Evolutionary conservation across 2,329 filamentous ascomycete species (phyloP).

Genomic region (Cordyceps farinosa): DNA sequence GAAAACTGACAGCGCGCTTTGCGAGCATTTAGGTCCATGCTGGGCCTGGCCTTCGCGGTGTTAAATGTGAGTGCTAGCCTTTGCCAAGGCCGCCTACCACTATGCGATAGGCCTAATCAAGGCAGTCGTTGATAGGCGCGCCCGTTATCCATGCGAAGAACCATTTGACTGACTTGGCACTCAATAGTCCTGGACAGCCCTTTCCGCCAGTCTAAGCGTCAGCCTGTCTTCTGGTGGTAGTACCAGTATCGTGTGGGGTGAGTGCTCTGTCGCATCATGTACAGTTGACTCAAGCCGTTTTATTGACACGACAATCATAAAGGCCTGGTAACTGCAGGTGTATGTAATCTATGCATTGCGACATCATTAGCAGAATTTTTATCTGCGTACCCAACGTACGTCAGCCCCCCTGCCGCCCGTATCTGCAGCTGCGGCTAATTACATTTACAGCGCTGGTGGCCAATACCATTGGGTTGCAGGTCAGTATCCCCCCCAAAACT

Average conservation of each 20-base stretch:
- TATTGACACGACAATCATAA: not conserved
- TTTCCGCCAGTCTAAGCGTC: constrained; percentile 42
- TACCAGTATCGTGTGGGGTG: constrained; percentile 67
- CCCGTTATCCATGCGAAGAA: not conserved
- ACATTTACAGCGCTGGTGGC: constrained; percentile 42
- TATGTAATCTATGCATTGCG: constrained; percentile 46
- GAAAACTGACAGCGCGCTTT: not conserved
- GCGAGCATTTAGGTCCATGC: constrained; percentile 32
- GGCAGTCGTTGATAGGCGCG: not conserved
- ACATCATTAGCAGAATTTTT: constrained; percentile 67
- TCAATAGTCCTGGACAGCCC: constrained; percentile 40
- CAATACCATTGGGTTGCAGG: constrained; percentile 71
- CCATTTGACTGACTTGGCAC: not conserved
- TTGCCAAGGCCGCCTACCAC: not conserved
- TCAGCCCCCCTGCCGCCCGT: not conserved
- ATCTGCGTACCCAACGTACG: constrained; percentile 52
- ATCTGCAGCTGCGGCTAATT: not conserved
- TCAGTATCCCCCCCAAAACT: constrained; percentile 38
- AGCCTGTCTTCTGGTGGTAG: constrained; percentile 64
- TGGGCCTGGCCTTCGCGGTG: constrained; percentile 44
- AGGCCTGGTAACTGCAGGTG: constrained; percentile 31
- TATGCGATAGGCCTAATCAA: not conserved
- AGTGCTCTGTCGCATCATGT: not conserved
- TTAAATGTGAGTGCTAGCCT: constrained; percentile 32
- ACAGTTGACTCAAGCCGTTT: not conserved